Evolutionary conservation across 352 stramenopile species (phyloP), one percentile per base, ranked within the genome.

Genomic region (Phytophthora melonis): DNA sequence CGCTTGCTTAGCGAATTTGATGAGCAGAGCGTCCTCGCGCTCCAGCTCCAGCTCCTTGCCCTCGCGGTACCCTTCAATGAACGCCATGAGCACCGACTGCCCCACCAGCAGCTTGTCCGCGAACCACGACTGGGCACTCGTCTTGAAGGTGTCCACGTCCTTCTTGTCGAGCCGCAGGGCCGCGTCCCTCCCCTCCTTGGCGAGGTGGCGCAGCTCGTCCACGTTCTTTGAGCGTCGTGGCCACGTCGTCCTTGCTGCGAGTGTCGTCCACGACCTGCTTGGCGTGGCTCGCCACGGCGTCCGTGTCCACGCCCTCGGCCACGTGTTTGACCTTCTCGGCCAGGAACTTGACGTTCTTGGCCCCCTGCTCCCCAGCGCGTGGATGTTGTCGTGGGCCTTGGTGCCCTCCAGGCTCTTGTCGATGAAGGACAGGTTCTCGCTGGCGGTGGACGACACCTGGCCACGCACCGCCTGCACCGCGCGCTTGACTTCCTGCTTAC

Each of bases 31-130:
- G 47, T 95, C 86, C 43, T 95, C 74, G 13, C 90, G 85, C 52
- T 84, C 68, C 49, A 97, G 56, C 72, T 97, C 90, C 55, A 93
- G 76, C 55, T 84, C 66, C 59, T 97, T 97, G 53, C 90, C 90
- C 43, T 89, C 83, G 6, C 82, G 78, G 78, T 97, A 97, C 11
- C 90, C 90, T 1, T 90, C 79, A 66, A 97, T 94, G 55, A 95
- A 97, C 36, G 87, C 86, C 79, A 92, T 78, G 30, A 97, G 74
- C 72, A 95, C 89, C 8, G 81, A 82, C 68, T 95, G 88, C 18
- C 86, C 90, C 25, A 97, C 88, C 62, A 92, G 74, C 63, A 97
- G 78, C 58, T 97, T 97, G 78, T 97, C 90, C 2, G 86, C 85
- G 19, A 94, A 79, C 90, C 90, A 97, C 62, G 82, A 90, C 69